Evolutionary conservation across 2,329 filamentous ascomycete species (phyloP).

Genomic region (Microdochium trichocladiopsis): DNA sequence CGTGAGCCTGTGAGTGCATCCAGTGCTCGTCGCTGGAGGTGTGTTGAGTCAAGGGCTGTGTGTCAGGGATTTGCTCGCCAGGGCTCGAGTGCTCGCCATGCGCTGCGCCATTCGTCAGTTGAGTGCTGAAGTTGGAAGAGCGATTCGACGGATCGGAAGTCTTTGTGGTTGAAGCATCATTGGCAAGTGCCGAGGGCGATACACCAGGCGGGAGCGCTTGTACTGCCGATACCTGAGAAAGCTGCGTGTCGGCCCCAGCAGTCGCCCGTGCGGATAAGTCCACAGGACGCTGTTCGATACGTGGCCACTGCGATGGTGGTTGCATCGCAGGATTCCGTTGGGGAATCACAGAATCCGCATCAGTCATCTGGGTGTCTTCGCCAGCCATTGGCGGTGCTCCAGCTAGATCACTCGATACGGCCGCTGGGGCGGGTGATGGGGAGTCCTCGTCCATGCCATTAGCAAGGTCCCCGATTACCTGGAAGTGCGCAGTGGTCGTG

Average conservation of each 20-base stretch:
- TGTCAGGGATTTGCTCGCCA: slow-evolving; percentile 18
- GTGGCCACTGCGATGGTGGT: slow-evolving; percentile 36
- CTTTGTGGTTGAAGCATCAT: slow-evolving; percentile 93
- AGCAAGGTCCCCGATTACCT: slow-evolving; percentile 50
- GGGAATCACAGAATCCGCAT: slow-evolving; percentile 37
- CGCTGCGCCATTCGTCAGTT: slow-evolving; percentile 64
- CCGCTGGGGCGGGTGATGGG: slow-evolving; percentile 22
- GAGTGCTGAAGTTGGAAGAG: slow-evolving; percentile 62
- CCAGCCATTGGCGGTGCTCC: slow-evolving; percentile 22
- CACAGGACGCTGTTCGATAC: slow-evolving; percentile 16
- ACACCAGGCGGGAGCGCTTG: slow-evolving; percentile 50
- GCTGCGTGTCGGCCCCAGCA: slow-evolving; percentile 42
- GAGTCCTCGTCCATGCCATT: slow-evolving; percentile 45
- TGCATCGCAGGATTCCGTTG: slow-evolving; percentile 39
- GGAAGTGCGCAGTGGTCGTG: slow-evolving; percentile 42
- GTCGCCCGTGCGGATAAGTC: slow-evolving; percentile 30
- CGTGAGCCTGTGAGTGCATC: slow-evolving; percentile 52
- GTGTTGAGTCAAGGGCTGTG: slow-evolving; percentile 25
- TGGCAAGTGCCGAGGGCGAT: slow-evolving; percentile 55
- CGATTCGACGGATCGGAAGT: slow-evolving; percentile 64
- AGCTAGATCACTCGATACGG: neutral
- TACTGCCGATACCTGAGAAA: slow-evolving; percentile 58
- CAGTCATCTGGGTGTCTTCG: slow-evolving; percentile 57
- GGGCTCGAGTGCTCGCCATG: slow-evolving; percentile 35
- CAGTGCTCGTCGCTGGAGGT: slow-evolving; percentile 47